Percentiles rank a stretch among this genome's conserved stretches.
These are phyloP conservation scores for Pholiota conissans DNA, from an alignment of 768 basidiomycete genomes.

Conservation along the genomic window DNA sequence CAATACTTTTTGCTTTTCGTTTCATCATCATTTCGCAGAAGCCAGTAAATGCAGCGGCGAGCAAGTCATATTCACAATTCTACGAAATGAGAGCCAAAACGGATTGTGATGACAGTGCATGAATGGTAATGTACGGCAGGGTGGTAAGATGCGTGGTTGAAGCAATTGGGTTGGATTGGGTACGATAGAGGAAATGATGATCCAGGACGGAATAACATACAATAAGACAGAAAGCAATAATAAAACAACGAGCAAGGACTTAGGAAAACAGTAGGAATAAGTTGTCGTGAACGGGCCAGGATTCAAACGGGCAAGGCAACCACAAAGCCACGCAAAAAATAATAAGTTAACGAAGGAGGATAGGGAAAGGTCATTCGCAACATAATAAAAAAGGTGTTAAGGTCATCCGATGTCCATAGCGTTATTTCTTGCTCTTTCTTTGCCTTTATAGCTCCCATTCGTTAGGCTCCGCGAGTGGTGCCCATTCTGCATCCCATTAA, in stretches of 20 bases:
- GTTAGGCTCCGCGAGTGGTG: slow-evolving; percentile 21
- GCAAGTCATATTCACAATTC: background rate
- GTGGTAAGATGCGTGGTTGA: background rate
- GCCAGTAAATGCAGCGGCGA: background rate
- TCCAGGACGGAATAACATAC: slow-evolving; percentile 3
- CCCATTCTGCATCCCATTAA: slow-evolving; percentile 18
- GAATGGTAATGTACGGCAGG: background rate
- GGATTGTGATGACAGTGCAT: background rate
- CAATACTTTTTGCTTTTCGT: too few species aligned
- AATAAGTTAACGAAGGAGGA: slow-evolving; percentile 5
- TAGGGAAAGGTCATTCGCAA: slow-evolving; percentile 1
- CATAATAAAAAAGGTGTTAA: slow-evolving; percentile 21
- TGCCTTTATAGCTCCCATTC: slow-evolving; percentile 41
- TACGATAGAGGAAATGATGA: background rate
- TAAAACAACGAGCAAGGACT: background rate
- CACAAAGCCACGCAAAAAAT: background rate
- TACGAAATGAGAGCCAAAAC: background rate
- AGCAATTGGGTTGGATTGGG: background rate
- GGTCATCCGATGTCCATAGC: slow-evolving; percentile 70
- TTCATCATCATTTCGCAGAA: too few species aligned
- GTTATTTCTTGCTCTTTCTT: slow-evolving; percentile 50
- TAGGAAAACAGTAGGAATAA: background rate
- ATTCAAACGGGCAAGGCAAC: background rate
- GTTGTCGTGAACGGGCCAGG: background rate
- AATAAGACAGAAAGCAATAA: slow-evolving; percentile 1